Conservation (phyloP, 2,329 filamentous ascomycete genomes). For the Beauveria varroae region DNA sequence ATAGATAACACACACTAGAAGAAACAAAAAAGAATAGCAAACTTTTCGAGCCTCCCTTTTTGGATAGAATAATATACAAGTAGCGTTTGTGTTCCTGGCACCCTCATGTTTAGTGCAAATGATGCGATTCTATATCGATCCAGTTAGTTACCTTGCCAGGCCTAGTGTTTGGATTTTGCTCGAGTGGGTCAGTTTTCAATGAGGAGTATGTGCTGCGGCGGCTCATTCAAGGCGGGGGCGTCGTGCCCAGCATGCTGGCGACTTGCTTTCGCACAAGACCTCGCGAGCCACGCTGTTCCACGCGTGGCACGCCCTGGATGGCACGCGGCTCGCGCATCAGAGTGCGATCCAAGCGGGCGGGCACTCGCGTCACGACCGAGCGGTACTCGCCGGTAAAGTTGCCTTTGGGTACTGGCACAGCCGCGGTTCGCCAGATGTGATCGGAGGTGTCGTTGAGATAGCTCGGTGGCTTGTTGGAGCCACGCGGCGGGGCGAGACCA, state of each 20-base stretch:
- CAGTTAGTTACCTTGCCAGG: neutral
- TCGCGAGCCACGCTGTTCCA: slow-evolving; percentile 42
- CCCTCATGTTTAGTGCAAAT: neutral
- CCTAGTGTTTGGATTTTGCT: neutral
- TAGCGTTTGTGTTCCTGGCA: neutral
- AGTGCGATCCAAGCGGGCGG: slow-evolving; percentile 73
- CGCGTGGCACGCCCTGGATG: slow-evolving; percentile 76
- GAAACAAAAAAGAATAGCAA: neutral
- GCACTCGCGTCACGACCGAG: slow-evolving; percentile 56
- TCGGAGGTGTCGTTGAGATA: slow-evolving; percentile 68
- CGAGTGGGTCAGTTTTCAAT: neutral
- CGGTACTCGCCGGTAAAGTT: slow-evolving; percentile 58
- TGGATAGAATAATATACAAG: neutral
- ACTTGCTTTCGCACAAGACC: slow-evolving; percentile 51
- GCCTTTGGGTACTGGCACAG: slow-evolving; percentile 51
- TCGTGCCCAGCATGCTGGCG: slow-evolving; percentile 37
- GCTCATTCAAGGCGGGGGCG: slow-evolving; percentile 26
- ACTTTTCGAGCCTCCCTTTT: neutral
- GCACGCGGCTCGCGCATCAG: slow-evolving; percentile 89
- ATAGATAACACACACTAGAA: neutral
- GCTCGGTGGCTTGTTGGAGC: slow-evolving; percentile 36
- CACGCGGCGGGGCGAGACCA: slow-evolving; percentile 29
- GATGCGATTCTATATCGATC: neutral
- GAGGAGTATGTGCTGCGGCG: neutral
- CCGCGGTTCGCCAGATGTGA: slow-evolving; percentile 69